Evolutionary conservation across 2,329 filamentous ascomycete genomes (phyloP).

Genomic region (Monilinia laxa): DNA sequence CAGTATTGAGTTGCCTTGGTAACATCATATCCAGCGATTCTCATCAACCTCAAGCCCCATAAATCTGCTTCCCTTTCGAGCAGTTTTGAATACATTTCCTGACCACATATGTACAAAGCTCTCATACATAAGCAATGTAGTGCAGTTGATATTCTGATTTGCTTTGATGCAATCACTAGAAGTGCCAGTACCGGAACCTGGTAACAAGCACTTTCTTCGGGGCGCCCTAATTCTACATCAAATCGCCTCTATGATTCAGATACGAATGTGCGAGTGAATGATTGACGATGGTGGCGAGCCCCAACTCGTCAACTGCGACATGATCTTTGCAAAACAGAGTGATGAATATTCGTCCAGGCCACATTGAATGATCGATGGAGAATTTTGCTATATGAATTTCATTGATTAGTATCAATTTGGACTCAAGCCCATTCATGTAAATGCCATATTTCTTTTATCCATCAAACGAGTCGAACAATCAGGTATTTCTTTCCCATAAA

Average conservation of each 20-base stretch:
- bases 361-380: background rate
- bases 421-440: background rate
- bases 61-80: background rate
- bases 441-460: background rate
- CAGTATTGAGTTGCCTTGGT: constrained; percentile 1
- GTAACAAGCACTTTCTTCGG: background rate
- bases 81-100: background rate
- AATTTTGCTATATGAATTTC: background rate
- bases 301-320: background rate
- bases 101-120: background rate
- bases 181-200: background rate
- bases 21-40: background rate
- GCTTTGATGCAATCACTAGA: constrained; percentile 2
- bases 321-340: no score
- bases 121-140: background rate
- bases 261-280: background rate
- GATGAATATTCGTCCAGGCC: constrained; percentile 8
- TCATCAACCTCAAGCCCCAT: constrained; percentile 2
- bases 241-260: background rate
- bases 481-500: background rate
- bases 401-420: background rate
- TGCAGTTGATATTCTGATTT: constrained; percentile 4
- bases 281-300: background rate
- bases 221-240: background rate
- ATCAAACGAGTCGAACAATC: background rate